Percentiles rank a stretch among this genome's conserved stretches.
phyloP scores from a whole-genome alignment of 441 rosid genomes.

The Jatropha multifida region DNA sequence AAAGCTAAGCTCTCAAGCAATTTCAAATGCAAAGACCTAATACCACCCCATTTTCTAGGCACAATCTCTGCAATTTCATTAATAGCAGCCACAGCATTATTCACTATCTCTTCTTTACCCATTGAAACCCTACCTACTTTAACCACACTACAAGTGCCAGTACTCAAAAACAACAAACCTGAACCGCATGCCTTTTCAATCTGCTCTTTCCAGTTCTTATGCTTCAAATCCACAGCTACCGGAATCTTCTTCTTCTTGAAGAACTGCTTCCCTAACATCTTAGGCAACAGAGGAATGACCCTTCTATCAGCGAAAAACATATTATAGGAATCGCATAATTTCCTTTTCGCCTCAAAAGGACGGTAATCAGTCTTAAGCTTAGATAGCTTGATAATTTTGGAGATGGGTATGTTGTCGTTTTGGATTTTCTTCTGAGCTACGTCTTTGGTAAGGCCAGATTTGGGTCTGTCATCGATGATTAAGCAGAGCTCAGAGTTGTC shows the following conservation, averaged over 20 bases:
- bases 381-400: constrained; percentile 72
- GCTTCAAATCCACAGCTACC: constrained; percentile 62
- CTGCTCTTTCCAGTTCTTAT: constrained; percentile 93
- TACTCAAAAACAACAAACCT: constrained; percentile 64
- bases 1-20: constrained; percentile 76
- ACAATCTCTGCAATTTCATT: constrained; percentile 62
- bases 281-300: constrained; percentile 67
- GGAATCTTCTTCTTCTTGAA: constrained; percentile 83
- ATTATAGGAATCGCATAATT: constrained; percentile 62
- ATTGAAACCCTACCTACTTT: constrained; percentile 71
- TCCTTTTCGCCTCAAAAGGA: constrained; percentile 67
- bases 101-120: constrained; percentile 47
- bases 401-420: constrained; percentile 62
- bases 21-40: constrained; percentile 86
- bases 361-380: constrained; percentile 60
- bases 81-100: constrained; percentile 65
- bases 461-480: constrained; percentile 79
- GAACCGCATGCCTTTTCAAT: constrained; percentile 65
- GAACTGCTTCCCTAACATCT: constrained; percentile 85
- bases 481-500: constrained; percentile 66
- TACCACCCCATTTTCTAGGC: constrained; percentile 75
- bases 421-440: constrained; percentile 68
- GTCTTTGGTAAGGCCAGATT: constrained; percentile 65
- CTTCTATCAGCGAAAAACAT: constrained; percentile 62
- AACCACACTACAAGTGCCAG: constrained; percentile 83